These are phyloP conservation scores for Tolypocladium tropicale DNA, from an alignment of 2,329 filamentous ascomycete species.

Conservation along the genomic window DNA sequence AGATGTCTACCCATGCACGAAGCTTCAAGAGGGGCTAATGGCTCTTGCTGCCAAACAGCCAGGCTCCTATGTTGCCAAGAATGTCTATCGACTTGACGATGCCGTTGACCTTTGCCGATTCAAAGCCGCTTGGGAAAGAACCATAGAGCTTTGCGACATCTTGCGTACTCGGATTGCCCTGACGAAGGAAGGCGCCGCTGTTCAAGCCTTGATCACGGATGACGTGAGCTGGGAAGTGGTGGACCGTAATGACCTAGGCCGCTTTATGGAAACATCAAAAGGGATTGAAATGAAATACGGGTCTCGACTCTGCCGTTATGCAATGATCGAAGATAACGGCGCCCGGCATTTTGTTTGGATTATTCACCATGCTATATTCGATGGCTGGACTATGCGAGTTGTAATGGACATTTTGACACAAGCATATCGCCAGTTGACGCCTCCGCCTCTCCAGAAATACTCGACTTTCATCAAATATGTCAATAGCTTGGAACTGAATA, in stretches of 20 bases:
- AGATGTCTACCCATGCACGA: neutral
- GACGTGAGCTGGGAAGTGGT: neutral
- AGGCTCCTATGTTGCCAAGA: neutral
- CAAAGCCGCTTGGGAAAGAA: neutral
- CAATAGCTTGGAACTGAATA: neutral
- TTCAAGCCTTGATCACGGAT: neutral
- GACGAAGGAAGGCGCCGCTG: neutral
- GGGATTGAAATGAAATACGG: neutral
- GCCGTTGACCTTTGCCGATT: neutral
- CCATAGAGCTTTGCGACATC: neutral
- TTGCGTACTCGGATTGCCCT: neutral
- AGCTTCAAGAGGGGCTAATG: neutral
- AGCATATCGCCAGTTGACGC: constrained; percentile 1
- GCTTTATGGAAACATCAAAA: neutral
- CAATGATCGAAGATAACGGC: neutral
- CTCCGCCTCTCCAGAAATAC: neutral
- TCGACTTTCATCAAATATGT: constrained; percentile 1
- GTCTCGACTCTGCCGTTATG: neutral
- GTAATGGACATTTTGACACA: constrained; percentile 2
- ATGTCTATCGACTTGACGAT: neutral
- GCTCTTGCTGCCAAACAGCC: neutral
- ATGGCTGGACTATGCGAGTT: constrained; percentile 13
- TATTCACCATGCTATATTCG: constrained; percentile 15
- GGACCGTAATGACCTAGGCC: neutral
- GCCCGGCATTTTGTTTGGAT: constrained; percentile 11